These are phyloP conservation scores for Tolypocladium pustulatum DNA, from an alignment of 2,329 filamentous ascomycete genomes.

Conservation along the genomic window DNA sequence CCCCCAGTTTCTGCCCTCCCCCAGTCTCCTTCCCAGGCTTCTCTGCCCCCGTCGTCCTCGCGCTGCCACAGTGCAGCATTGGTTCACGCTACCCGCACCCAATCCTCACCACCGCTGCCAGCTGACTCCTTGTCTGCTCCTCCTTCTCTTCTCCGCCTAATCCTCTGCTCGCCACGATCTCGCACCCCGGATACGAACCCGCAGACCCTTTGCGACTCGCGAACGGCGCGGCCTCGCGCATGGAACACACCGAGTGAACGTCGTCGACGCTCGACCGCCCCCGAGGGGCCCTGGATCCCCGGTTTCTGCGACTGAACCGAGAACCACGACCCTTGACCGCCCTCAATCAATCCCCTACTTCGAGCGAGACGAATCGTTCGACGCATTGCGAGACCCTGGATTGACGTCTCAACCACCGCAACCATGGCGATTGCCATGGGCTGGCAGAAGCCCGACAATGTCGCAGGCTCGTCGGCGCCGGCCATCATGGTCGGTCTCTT, in stretches of 20 bases:
- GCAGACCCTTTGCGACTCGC: not conserved
- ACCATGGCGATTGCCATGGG: conserved; percentile 58
- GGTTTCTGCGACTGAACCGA: not conserved
- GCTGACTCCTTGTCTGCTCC: not conserved
- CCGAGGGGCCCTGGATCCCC: not conserved
- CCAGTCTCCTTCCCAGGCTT: not conserved
- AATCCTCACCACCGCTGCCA: not conserved
- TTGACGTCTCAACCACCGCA: conserved; percentile 37
- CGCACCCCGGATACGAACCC: not conserved
- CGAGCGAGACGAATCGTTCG: not conserved
- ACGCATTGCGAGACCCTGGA: conserved; percentile 27
- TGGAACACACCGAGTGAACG: not conserved
- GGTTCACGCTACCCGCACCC: not conserved
- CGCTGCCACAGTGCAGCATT: not conserved
- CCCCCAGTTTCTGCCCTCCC: not conserved
- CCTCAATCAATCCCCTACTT: not conserved
- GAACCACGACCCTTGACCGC: not conserved
- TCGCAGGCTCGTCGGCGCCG: conserved; percentile 61
- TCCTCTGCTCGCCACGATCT: not conserved
- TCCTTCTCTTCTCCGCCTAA: not conserved
- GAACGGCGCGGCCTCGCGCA: not conserved
- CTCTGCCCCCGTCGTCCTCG: not conserved
- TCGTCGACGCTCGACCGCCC: not conserved
- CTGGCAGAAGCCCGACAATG: conserved; percentile 66
- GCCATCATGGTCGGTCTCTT: conserved; percentile 64